Percentiles rank a stretch among this genome's conserved stretches.
phyloP scores from a whole-genome alignment of 2,329 filamentous ascomycete genomes.

The Neofusicoccum sp. region DNA sequence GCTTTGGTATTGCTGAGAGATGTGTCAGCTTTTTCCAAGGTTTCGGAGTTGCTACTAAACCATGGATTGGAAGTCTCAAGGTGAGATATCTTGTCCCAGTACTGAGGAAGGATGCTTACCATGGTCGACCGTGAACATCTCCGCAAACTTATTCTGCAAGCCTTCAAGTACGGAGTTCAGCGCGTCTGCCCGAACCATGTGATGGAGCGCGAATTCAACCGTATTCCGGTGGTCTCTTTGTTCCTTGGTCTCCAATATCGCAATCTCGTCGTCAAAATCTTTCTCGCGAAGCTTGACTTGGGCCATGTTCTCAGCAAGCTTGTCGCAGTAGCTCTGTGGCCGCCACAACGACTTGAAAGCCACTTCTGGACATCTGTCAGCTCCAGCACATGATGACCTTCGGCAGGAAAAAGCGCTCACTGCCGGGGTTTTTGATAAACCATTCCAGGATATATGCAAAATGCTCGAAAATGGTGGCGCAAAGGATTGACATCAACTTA shows the following conservation, averaged over 20 bases:
- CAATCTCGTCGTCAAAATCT: neutral
- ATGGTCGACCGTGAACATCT: neutral
- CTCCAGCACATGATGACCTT: too few relatives aligned
- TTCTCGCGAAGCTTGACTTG: conserved; percentile 5
- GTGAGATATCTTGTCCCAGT: too few relatives aligned
- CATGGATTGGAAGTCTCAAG: too few relatives aligned
- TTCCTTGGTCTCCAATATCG: neutral
- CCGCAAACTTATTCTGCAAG: neutral
- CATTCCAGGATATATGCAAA: conserved; percentile 19
- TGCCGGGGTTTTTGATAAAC: conserved; percentile 15
- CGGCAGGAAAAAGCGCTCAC: neutral
- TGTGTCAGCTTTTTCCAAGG: neutral
- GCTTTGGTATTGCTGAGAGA: neutral
- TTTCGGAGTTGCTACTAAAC: too few relatives aligned
- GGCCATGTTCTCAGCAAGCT: neutral
- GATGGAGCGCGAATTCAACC: neutral
- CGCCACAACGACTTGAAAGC: neutral
- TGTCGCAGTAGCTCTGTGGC: neutral
- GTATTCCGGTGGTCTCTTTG: neutral
- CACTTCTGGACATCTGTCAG: neutral
- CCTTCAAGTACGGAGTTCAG: neutral
- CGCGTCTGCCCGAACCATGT: neutral
- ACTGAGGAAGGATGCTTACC: neutral
- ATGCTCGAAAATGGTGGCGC: conserved; percentile 11
- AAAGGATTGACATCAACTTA: conserved; percentile 8